Conservation (phyloP, 306 rosid genomes). For the Ziziphus jujuba region DNA sequence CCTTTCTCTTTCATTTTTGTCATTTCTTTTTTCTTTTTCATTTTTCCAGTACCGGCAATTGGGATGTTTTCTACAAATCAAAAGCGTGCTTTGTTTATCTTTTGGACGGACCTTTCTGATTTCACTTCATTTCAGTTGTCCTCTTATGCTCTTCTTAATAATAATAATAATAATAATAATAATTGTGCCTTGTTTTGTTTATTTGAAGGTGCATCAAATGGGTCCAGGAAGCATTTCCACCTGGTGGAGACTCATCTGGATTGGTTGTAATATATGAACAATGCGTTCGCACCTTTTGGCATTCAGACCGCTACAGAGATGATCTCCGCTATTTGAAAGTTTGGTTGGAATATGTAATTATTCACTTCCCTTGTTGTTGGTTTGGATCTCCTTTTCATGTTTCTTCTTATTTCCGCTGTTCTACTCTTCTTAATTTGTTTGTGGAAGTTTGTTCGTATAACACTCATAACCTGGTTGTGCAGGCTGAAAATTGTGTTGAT, state of each 20-base stretch:
- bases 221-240: slow-evolving; percentile 94
- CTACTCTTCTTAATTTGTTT: neutral
- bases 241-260: slow-evolving; percentile 89
- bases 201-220: slow-evolving; percentile 80
- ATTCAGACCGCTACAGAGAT: slow-evolving; percentile 72
- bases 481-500: slow-evolving; percentile 85
- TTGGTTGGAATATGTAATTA: slow-evolving; percentile 90
- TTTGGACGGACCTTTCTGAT: neutral
- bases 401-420: neutral
- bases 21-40: neutral
- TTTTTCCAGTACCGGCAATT: neutral
- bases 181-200: neutral
- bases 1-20: too few species aligned
- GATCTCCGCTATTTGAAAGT: slow-evolving; percentile 92
- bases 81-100: neutral
- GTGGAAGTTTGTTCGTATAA: neutral
- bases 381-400: slow-evolving; percentile 3
- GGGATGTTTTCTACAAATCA: neutral
- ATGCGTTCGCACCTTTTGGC: slow-evolving; percentile 92
- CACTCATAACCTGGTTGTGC: slow-evolving; percentile 32
- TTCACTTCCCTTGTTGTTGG: slow-evolving; percentile 20
- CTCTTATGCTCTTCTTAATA: neutral
- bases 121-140: neutral
- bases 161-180: too few species aligned
- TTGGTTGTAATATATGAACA: slow-evolving; percentile 83